A percentile compares a stretch with the other conserved stretches of the same genome.
These are phyloP conservation scores for Plasmodium billcollinsi DNA, from an alignment of 169 alveolate genomes.

Conservation along the genomic window DNA sequence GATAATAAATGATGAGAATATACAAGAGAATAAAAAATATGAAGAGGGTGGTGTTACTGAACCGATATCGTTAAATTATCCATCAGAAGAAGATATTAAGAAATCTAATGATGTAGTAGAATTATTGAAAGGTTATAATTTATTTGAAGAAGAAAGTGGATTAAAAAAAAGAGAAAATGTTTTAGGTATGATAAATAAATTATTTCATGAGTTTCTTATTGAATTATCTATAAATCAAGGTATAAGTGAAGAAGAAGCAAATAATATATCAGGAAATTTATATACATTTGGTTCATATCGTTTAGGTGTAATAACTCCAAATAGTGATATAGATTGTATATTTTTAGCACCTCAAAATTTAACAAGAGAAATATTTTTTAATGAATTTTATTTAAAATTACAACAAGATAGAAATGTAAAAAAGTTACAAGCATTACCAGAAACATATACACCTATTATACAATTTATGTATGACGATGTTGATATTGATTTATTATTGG, in stretches of 20 bases:
- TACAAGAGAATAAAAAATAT: conserved; percentile 41
- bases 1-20: background rate
- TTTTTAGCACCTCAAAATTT: conserved; percentile 97
- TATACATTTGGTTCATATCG: conserved; percentile 97
- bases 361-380: conserved; percentile 94
- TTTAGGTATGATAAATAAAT: conserved; percentile 90
- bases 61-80: conserved; percentile 83
- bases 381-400: conserved; percentile 91
- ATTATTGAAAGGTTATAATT: conserved; percentile 85
- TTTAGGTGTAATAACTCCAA: conserved; percentile 97
- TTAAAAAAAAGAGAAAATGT: conserved; percentile 91
- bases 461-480: conserved; percentile 94
- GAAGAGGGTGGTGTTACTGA: conserved; percentile 82
- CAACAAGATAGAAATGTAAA: conserved; percentile 92
- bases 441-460: conserved; percentile 98
- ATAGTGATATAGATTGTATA: conserved; percentile 98
- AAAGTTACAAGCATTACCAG: conserved; percentile 95
- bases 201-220: conserved; percentile 92
- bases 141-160: conserved; percentile 93
- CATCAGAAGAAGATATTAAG: conserved; percentile 88
- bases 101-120: conserved; percentile 85
- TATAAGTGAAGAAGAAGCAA: conserved; percentile 91
- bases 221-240: conserved; percentile 88
- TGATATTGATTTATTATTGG: conserved; percentile 97
- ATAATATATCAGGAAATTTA: conserved; percentile 92